phyloP scores from a whole-genome alignment of 2,329 filamentous ascomycete genomes.

The Neurospora crassa region DNA sequence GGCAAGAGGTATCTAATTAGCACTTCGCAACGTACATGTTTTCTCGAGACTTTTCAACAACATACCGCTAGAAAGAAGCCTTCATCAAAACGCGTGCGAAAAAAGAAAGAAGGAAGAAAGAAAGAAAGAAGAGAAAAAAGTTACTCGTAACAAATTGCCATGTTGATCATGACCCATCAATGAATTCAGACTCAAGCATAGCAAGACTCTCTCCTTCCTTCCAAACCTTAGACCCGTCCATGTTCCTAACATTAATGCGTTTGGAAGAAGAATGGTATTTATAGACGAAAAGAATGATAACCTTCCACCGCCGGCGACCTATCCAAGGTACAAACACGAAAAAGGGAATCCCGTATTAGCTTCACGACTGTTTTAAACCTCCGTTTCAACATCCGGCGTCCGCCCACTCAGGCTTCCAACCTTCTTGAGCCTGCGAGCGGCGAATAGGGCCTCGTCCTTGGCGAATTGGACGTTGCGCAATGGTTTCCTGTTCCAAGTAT shows the following conservation, averaged over 20 bases:
- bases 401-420: conserved; percentile 70
- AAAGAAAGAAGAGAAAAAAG: background rate
- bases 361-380: conserved; percentile 32
- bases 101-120: background rate
- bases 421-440: conserved; percentile 64
- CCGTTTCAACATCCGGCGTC: conserved; percentile 82
- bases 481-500: conserved; percentile 43
- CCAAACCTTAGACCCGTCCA: background rate
- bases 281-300: background rate
- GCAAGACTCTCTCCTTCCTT: background rate
- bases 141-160: background rate
- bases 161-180: background rate
- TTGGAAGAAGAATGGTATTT: background rate
- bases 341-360: background rate
- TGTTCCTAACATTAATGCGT: background rate
- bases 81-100: background rate
- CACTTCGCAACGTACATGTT: background rate
- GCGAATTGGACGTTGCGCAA: conserved; percentile 79
- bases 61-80: background rate
- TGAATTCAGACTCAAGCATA: background rate
- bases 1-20: background rate
- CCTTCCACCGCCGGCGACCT: background rate
- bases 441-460: conserved; percentile 78
- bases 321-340: background rate
- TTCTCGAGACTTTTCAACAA: background rate